phyloP scores from a whole-genome alignment of 345 rosid species.

The Populus ilicifolia region DNA sequence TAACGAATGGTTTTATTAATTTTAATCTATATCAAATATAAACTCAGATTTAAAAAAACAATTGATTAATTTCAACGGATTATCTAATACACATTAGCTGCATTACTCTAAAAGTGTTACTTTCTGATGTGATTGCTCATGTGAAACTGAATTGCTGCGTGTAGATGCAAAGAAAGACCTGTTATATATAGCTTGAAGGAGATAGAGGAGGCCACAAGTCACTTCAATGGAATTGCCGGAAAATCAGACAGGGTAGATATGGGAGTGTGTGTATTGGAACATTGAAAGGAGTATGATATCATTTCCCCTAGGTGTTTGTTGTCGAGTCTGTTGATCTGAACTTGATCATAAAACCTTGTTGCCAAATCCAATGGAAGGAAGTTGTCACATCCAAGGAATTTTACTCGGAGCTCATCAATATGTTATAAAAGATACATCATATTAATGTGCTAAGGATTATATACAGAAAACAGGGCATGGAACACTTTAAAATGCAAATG shows the following conservation, averaged over 20 bases:
- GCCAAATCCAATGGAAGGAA: slow-evolving; percentile 19
- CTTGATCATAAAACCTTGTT: not conserved
- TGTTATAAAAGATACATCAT: slow-evolving; percentile 35
- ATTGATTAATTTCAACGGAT: not conserved
- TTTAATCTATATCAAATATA: no score
- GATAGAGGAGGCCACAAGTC: slow-evolving; percentile 25
- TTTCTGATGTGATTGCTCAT: not conserved
- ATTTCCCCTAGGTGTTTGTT: not conserved
- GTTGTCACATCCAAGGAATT: slow-evolving; percentile 37
- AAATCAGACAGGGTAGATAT: slow-evolving; percentile 35
- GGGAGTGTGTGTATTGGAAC: slow-evolving; percentile 32
- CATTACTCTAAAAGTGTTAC: not conserved
- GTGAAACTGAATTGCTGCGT: not conserved
- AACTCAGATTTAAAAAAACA: no score
- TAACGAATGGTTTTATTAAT: no score
- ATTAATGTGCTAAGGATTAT: slow-evolving; percentile 33
- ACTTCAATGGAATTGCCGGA: slow-evolving; percentile 25
- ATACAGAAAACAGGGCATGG: not conserved
- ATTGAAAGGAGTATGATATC: slow-evolving; percentile 14
- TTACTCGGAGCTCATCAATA: slow-evolving; percentile 32
- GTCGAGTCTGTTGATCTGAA: not conserved
- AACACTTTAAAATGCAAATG: not conserved
- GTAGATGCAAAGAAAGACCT: slow-evolving; percentile 24
- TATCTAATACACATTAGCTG: not conserved
- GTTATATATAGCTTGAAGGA: slow-evolving; percentile 22